phyloP scores from a whole-genome alignment of 2,329 filamentous ascomycete genomes.

The Corynespora cassiicola region DNA sequence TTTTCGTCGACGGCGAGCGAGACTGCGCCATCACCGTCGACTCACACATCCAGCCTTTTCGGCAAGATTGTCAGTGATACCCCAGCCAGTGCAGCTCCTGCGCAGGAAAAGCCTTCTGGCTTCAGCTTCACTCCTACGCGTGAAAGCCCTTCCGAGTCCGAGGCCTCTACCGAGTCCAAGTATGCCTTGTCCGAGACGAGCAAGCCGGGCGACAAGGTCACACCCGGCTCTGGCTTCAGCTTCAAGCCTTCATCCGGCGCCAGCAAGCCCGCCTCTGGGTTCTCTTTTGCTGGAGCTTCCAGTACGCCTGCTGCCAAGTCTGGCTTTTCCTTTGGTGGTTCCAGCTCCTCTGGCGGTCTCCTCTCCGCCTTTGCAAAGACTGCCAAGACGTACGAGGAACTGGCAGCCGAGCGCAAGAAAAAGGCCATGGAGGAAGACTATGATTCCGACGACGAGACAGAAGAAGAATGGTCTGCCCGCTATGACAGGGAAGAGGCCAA shows the following conservation, averaged over 20 bases:
- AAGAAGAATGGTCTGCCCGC: slow-evolving; percentile 40
- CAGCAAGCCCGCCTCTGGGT: too few relatives aligned
- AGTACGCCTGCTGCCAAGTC: neutral
- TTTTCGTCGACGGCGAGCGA: too few relatives aligned
- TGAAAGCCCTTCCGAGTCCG: too few relatives aligned
- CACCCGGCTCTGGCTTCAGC: neutral
- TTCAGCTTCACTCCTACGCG: too few relatives aligned
- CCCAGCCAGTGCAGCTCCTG: neutral
- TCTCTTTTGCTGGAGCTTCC: too few relatives aligned
- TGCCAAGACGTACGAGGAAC: slow-evolving; percentile 38
- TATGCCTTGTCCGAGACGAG: too few relatives aligned
- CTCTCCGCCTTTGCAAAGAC: slow-evolving; percentile 36
- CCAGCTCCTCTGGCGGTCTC: slow-evolving; percentile 16
- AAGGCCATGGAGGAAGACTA: slow-evolving; percentile 43
- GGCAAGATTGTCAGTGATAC: slow-evolving; percentile 13
- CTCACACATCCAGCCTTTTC: slow-evolving; percentile 18
- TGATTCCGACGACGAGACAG: slow-evolving; percentile 44
- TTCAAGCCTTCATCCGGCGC: slow-evolving; percentile 15
- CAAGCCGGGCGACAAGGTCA: too few relatives aligned
- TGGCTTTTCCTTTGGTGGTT: neutral
- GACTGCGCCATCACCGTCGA: too few relatives aligned
- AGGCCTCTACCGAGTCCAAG: too few relatives aligned
- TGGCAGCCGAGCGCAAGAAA: slow-evolving; percentile 41
- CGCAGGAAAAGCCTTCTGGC: too few relatives aligned
- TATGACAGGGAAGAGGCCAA: slow-evolving; percentile 38